These are phyloP conservation scores for Colletotrichum simmondsii DNA, from an alignment of 2,329 filamentous ascomycete genomes.

Conservation along the genomic window DNA sequence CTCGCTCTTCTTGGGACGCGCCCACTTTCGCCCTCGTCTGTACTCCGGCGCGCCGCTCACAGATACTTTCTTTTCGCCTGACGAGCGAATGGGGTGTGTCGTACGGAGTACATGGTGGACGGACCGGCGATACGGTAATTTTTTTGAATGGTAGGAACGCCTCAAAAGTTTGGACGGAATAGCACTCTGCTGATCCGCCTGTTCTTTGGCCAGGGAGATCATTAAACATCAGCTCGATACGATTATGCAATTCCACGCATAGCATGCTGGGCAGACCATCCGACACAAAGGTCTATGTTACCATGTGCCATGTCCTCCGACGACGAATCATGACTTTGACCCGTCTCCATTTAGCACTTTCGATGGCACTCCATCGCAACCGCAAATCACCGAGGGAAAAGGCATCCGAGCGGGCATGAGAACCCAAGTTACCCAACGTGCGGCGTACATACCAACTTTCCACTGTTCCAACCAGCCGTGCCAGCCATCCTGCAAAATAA, in stretches of 20 bases:
- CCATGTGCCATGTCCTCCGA: neutral
- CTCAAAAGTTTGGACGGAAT: slow-evolving; percentile 1
- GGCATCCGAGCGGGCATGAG: neutral
- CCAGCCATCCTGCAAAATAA: slow-evolving; percentile 6
- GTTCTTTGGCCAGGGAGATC: neutral
- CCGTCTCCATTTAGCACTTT: neutral
- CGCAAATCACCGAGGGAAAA: neutral
- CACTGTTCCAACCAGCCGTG: neutral
- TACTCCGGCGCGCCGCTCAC: neutral
- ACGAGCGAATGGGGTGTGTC: neutral
- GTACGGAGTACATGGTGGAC: neutral
- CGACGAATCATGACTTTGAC: neutral
- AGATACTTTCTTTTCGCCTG: neutral
- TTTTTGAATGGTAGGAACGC: neutral
- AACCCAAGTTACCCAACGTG: neutral
- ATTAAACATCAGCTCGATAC: neutral
- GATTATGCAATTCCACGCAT: neutral
- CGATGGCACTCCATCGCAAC: neutral
- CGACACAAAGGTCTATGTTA: neutral
- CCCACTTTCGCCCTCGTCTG: neutral
- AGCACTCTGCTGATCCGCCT: slow-evolving; percentile 1
- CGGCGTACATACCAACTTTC: neutral
- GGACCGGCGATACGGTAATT: neutral
- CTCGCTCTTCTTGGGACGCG: neutral
- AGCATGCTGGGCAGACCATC: neutral